These are phyloP conservation scores for Rheum nobile DNA, from an alignment of 148 eudicot genomes.

Conservation along the genomic window DNA sequence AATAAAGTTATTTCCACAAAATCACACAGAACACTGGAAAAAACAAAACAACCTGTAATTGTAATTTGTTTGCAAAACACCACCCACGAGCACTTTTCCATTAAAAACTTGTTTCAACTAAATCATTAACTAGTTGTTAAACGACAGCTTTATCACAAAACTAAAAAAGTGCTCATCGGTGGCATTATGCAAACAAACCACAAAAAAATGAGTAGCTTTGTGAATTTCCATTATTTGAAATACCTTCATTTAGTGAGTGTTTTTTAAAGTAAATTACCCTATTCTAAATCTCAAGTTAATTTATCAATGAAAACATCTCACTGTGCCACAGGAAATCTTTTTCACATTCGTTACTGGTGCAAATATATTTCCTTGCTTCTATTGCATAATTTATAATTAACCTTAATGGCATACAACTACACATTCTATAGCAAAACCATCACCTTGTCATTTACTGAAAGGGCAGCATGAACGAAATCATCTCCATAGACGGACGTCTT, in stretches of 20 bases:
- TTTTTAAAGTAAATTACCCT: not conserved
- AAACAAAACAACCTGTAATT: not conserved
- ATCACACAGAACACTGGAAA: not conserved
- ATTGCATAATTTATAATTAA: not conserved
- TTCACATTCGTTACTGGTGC: not conserved
- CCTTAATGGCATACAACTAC: not conserved
- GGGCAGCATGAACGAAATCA: conserved; percentile 90
- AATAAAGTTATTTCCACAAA: not conserved
- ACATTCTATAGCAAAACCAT: not conserved
- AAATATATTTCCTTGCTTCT: not conserved
- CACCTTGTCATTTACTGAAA: conserved; percentile 80
- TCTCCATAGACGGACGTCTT: conserved; percentile 59
- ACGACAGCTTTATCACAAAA: not conserved
- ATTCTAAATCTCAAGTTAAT: not conserved
- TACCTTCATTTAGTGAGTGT: not conserved
- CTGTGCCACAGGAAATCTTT: not conserved
- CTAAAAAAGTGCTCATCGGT: not conserved
- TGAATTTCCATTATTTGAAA: not conserved
- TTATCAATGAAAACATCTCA: not conserved
- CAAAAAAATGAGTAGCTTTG: not conserved
- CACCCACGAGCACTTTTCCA: not conserved
- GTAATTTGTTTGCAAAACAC: not conserved
- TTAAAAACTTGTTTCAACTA: not conserved
- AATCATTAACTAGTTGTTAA: not conserved
- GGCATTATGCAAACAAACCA: not conserved